Percentiles rank a stretch among this genome's conserved stretches.
phyloP scores from a whole-genome alignment of 179 eudicot genomes.

The Amaranthus tricolor region DNA sequence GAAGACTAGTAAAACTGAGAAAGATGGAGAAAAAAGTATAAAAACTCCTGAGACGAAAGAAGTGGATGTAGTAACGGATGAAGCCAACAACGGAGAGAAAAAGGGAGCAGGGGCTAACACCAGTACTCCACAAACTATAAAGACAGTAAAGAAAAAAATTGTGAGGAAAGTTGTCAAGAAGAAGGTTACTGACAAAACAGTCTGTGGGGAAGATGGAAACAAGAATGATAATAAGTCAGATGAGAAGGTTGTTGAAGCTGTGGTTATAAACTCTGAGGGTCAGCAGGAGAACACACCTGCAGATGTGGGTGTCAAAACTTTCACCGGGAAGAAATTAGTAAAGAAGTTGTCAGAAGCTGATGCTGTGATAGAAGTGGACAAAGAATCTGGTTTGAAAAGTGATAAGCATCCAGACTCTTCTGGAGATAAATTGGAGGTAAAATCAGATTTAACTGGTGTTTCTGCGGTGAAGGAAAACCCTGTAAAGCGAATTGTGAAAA shows the following conservation, averaged over 20 bases:
- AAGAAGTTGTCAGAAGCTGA: constrained; percentile 44
- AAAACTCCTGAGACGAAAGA: constrained; percentile 40
- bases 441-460: constrained; percentile 34
- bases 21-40: constrained; percentile 31
- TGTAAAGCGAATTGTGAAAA: constrained; percentile 57
- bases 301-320: constrained; percentile 46
- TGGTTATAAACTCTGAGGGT: constrained; percentile 30
- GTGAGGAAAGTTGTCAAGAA: constrained; percentile 66
- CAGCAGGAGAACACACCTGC: constrained; percentile 48
- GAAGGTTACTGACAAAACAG: constrained; percentile 51
- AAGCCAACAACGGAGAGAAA: constrained; percentile 36
- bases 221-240: constrained; percentile 37
- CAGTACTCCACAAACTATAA: constrained; percentile 27
- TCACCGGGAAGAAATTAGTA: constrained; percentile 53
- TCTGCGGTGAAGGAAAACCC: constrained; percentile 39
- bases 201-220: constrained; percentile 31
- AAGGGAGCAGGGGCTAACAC: constrained; percentile 35
- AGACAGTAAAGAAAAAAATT: constrained; percentile 68
- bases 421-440: constrained; percentile 38
- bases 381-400: constrained; percentile 26
- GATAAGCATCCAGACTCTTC: constrained; percentile 34
- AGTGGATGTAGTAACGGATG: constrained; percentile 27
- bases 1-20: constrained; percentile 26
- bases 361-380: constrained; percentile 34
- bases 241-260: constrained; percentile 34